Base-by-base conservation (phyloP, 164 flowering plant species). In the Vitis riparia region DNA sequence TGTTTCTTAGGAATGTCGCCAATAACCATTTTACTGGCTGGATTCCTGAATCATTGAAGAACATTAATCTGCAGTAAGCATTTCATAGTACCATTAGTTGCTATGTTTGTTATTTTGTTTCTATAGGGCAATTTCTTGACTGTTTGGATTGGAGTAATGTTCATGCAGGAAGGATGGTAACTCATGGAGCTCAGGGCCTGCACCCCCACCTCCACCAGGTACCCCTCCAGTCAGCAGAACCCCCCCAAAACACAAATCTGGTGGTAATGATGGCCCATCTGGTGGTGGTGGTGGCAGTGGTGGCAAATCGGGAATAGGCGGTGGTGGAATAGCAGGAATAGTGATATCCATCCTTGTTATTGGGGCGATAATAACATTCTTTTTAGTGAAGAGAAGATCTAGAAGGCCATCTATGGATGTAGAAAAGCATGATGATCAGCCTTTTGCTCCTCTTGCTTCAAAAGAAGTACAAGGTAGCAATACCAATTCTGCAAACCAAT, bases 201-300 rank as follows among this genome's bases (percentile, higher is more conserved):
- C 97, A 66, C 98, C 97, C 50, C 97, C 98, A 10, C 90, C 98
- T 63, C 98, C 98, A 16, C 97, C 98, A 67, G 92, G 84, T 56
- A 87, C 97, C 55, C 89, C 94, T 48, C 90, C 91, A 62, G 78
- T 84, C 58, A 68, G 68, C 66, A 70, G 68, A 72, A 44, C 59
- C 55, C 80, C 48, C 75, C 81, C 65, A 51, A 82, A 80, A 44
- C 81, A 70, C 59, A 77, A 80, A 69, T 64, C 88, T 53, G 86
- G 83, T 32, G 63, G 83, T 67, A 69, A 69, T 72, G 63, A 67
- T 30, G 68, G 68, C 64, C 79, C 88, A 49, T 78, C 89, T 37
- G 70, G 70, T 17, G 69, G 62, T 63, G 73, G 71, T 65, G 78
- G 79, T 37, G 78, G 82, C 23, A 75, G 67, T 50, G 83, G 73